Conservation (phyloP, 2,329 filamentous ascomycete species). For the Chalara sp. region DNA sequence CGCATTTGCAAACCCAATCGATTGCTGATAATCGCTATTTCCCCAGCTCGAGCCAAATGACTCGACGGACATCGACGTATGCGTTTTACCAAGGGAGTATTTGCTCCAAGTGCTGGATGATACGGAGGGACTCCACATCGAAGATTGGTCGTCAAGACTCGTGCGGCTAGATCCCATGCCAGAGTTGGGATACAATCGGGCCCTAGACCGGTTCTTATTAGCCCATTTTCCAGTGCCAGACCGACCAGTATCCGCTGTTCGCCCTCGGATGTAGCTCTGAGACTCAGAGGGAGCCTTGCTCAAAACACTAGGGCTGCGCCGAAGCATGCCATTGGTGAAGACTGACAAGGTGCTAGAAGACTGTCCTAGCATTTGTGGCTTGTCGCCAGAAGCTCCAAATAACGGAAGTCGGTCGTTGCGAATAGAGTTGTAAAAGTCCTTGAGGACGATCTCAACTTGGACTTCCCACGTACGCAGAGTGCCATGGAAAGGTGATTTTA, state of each 20-base stretch:
- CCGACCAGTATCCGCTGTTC: conserved; percentile 45
- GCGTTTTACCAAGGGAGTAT: conserved; percentile 83
- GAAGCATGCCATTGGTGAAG: conserved; percentile 59
- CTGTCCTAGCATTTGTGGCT: conserved; percentile 31
- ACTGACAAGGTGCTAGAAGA: conserved; percentile 64
- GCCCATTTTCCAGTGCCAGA: conserved; percentile 57
- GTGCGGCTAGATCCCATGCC: conserved; percentile 87
- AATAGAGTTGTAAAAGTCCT: conserved; percentile 87
- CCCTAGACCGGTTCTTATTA: conserved; percentile 78
- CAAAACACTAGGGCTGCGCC: conserved; percentile 81
- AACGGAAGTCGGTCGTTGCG: conserved; percentile 80
- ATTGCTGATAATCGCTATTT: conserved; percentile 83
- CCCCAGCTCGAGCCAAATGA: conserved; percentile 75
- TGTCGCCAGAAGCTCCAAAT: conserved; percentile 58
- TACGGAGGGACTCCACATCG: conserved; percentile 77
- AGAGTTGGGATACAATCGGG: conserved; percentile 66
- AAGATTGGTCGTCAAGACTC: conserved; percentile 85
- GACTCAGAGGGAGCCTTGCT: conserved; percentile 90
- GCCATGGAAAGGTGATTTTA: conserved; percentile 71
- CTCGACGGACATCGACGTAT: conserved; percentile 87
- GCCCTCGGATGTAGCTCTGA: conserved; percentile 62
- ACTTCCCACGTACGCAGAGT: conserved; percentile 75
- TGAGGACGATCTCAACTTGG: conserved; percentile 84
- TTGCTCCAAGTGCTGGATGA: conserved; percentile 93
- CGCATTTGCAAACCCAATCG: conserved; percentile 94